These are phyloP conservation scores for Botrytis deweyae DNA, from an alignment of 2,329 filamentous ascomycete species.

Conservation along the genomic window DNA sequence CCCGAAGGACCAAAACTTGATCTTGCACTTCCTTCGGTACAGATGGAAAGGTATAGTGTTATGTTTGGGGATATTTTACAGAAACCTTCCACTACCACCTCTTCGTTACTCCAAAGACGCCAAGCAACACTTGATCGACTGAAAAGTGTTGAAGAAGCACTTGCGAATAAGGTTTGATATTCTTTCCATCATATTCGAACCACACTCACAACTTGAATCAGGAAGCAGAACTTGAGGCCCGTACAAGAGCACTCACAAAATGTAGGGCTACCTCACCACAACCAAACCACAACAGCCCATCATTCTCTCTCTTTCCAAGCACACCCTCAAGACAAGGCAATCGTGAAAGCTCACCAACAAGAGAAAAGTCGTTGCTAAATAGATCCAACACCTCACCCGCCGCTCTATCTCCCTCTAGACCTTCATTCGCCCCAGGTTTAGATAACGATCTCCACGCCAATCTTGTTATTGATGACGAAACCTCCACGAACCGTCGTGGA, in stretches of 20 bases:
- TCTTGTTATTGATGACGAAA: slow-evolving; percentile 21
- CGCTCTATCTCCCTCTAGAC: slow-evolving; percentile 48
- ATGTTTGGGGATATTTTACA: slow-evolving; percentile 83
- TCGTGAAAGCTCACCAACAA: slow-evolving; percentile 22
- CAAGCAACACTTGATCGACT: slow-evolving; percentile 60
- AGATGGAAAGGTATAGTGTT: slow-evolving; percentile 86
- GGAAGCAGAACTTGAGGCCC: slow-evolving; percentile 41
- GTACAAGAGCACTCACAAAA: slow-evolving; percentile 34
- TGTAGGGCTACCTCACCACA: slow-evolving; percentile 53
- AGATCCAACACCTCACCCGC: slow-evolving; percentile 59
- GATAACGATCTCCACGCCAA: slow-evolving; percentile 31
- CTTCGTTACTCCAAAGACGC: slow-evolving; percentile 52
- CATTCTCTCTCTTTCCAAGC: slow-evolving; percentile 43
- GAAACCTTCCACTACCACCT: slow-evolving; percentile 30
- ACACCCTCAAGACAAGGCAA: slow-evolving; percentile 30
- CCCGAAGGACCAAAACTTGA: slow-evolving; percentile 53
- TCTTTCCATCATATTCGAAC: slow-evolving; percentile 18
- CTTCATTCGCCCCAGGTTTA: slow-evolving; percentile 30
- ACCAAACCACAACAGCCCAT: slow-evolving; percentile 45
- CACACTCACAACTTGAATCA: slow-evolving; percentile 32
- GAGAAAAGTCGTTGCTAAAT: slow-evolving; percentile 30
- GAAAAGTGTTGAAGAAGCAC: slow-evolving; percentile 51
- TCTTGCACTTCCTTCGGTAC: slow-evolving; percentile 75
- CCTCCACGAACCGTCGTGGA: background rate
- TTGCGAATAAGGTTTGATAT: slow-evolving; percentile 40